A percentile compares a stretch with the other conserved stretches of the same genome.
These are phyloP conservation scores for Pholiota conissans DNA, from an alignment of 768 basidiomycete species.

Conservation along the genomic window DNA sequence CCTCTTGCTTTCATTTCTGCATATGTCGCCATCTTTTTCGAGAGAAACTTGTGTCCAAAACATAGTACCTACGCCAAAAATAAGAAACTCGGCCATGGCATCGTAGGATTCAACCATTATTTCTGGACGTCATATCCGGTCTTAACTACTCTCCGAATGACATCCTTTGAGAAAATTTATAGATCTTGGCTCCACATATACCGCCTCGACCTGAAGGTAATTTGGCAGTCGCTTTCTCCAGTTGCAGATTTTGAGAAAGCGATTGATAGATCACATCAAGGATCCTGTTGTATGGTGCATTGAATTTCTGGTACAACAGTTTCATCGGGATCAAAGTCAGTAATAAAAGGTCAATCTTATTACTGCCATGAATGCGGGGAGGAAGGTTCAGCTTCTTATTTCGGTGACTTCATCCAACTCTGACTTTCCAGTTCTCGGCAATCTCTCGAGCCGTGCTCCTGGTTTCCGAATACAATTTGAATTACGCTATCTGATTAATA, in stretches of 20 bases:
- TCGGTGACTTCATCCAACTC: constrained; percentile 9
- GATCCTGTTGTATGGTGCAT: too few relatives aligned
- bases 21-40: not conserved
- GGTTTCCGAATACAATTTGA: constrained; percentile 9
- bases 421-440: constrained; percentile 9
- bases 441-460: constrained; percentile 18
- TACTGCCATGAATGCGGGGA: constrained; percentile 12
- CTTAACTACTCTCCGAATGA: too few relatives aligned
- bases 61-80: not conserved
- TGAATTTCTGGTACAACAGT: not conserved
- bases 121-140: too few relatives aligned
- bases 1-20: not conserved
- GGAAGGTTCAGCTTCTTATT: constrained; percentile 8
- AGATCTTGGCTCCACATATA: too few relatives aligned
- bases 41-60: not conserved
- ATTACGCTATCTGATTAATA: constrained; percentile 8
- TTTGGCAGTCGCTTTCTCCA: too few relatives aligned
- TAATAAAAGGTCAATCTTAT: constrained; percentile 12
- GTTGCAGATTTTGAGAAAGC: too few relatives aligned
- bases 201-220: too few relatives aligned
- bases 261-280: too few relatives aligned
- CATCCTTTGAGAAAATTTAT: too few relatives aligned
- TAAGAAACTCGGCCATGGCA: not conserved
- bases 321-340: constrained; percentile 22
- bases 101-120: not conserved